Evolutionary conservation across 2,329 filamentous ascomycete genomes (phyloP).

Genomic region (Aspergillus latus): DNA sequence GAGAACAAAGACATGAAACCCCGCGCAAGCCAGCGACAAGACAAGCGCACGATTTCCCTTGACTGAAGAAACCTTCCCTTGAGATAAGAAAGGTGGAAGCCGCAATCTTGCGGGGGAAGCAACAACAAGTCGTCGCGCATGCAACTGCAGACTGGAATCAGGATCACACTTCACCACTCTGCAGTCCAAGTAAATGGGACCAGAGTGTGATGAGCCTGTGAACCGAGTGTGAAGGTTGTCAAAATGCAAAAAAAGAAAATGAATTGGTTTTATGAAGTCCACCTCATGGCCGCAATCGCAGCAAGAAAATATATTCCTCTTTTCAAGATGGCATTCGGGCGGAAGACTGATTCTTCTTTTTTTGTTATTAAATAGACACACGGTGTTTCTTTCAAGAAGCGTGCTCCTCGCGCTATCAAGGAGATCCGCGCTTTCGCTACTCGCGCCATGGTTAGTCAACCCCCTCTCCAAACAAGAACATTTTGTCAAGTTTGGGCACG

Average conservation of each 20-base stretch:
- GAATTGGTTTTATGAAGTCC: slow-evolving; percentile 71
- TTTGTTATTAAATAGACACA: slow-evolving; percentile 67
- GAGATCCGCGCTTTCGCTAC: slow-evolving; percentile 95
- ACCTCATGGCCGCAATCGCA: slow-evolving; percentile 50
- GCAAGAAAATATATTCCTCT: slow-evolving; percentile 12
- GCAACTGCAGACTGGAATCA: neutral
- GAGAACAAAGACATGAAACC: slow-evolving; percentile 28
- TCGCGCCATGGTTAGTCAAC: slow-evolving; percentile 84
- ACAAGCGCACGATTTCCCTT: slow-evolving; percentile 6
- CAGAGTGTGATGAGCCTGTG: neutral
- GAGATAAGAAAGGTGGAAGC: slow-evolving; percentile 1
- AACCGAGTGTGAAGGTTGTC: slow-evolving; percentile 5
- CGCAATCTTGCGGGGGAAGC: slow-evolving; percentile 4
- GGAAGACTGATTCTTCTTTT: slow-evolving; percentile 64
- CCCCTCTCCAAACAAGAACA: slow-evolving; percentile 11
- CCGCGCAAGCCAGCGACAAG: neutral
- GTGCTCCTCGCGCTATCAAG: slow-evolving; percentile 97
- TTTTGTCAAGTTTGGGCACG: neutral
- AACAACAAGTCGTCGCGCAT: neutral
- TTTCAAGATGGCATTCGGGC: slow-evolving; percentile 53
- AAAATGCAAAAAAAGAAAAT: slow-evolving; percentile 35
- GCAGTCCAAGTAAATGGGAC: slow-evolving; percentile 14
- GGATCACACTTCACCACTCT: neutral
- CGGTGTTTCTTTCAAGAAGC: slow-evolving; percentile 99
- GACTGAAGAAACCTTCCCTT: neutral